Evolutionary conservation across 805 yeast species (phyloP), one percentile per base, ranked within the genome.

Genomic region (Nakazawaea ambrosiae): DNA sequence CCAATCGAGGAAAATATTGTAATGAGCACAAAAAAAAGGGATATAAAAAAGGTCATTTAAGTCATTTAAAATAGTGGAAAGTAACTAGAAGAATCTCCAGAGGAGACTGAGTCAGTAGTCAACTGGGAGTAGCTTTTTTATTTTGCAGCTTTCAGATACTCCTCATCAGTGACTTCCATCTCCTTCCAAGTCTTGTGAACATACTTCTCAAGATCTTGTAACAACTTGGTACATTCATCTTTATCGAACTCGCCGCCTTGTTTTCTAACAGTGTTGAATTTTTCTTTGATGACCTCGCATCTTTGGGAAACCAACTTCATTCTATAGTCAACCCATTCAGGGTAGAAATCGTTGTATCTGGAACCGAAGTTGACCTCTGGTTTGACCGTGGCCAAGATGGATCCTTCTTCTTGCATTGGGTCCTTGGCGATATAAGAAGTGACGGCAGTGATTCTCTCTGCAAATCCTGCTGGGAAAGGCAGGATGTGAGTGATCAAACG

Each of bases 401-500:
- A 58, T 12, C 52, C 50, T 29, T 65, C 68, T 19, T 61, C 63
- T 29, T 49, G 36, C 37, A 53, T 48, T 26, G 66, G 54, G 40
- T 62, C 57, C 34, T 55, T 57, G 20, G 73, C 69, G 49, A 67
- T 59, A 46, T 58, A 65, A 4, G 66, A 59, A 15, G 63, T 63
- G 28, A 67, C 69, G 4, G 63, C 49, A 2, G 70, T 63, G 44
- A 67, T 64, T 53, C 72, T 60, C 44, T 67, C 72, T 22, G 58
- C 49, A 43, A 42, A 49, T 4, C 60, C 61, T n/a, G 52, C 36
- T 22, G 75, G 73, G 35, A 61, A 53, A 17, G 73, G 63, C 18
- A 74, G 76, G 41, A 71, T 53, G 44, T 70, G 76, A 35, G 54
- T 54, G 28, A 70, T 48, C 33, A 63, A 51, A 40, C 75, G 55